phyloP scores from a whole-genome alignment of 345 rosid species.

The Citrus sinensis region DNA sequence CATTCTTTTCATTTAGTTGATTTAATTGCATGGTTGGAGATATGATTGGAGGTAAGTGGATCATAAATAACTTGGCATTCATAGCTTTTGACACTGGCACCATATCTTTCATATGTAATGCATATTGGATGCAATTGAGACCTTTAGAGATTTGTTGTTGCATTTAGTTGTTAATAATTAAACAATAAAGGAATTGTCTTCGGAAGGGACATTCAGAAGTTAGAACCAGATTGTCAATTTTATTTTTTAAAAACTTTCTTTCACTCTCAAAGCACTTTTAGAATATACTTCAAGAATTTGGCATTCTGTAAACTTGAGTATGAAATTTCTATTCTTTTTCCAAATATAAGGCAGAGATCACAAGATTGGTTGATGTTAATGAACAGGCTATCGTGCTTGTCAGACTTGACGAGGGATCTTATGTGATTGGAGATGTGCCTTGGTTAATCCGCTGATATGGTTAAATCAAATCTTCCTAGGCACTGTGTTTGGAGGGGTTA shows the following conservation, averaged over 20 bases:
- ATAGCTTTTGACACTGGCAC: background rate
- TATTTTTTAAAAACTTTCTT: background rate
- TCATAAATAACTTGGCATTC: background rate
- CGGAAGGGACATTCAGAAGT: background rate
- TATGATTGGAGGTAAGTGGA: background rate
- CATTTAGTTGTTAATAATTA: background rate
- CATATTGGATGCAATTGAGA: background rate
- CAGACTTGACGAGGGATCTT: background rate
- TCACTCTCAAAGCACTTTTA: background rate
- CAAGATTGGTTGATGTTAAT: background rate
- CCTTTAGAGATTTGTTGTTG: background rate
- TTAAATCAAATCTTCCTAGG: slow-evolving; percentile 12
- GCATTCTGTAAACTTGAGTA: background rate
- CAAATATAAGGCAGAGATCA: background rate
- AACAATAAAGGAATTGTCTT: background rate
- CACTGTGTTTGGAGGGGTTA: slow-evolving; percentile 6
- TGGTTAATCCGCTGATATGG: slow-evolving; percentile 2
- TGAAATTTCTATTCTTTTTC: background rate
- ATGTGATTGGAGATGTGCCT: slow-evolving; percentile 7
- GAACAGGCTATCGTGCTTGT: background rate
- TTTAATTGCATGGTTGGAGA: background rate
- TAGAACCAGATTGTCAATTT: background rate
- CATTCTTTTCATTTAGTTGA: background rate
- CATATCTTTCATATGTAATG: background rate
- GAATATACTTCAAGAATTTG: background rate